Percentiles rank a stretch among this genome's conserved stretches.
These are phyloP conservation scores for Trametes polyzona DNA, from an alignment of 1,284 basidiomycete genomes.

Conservation along the genomic window DNA sequence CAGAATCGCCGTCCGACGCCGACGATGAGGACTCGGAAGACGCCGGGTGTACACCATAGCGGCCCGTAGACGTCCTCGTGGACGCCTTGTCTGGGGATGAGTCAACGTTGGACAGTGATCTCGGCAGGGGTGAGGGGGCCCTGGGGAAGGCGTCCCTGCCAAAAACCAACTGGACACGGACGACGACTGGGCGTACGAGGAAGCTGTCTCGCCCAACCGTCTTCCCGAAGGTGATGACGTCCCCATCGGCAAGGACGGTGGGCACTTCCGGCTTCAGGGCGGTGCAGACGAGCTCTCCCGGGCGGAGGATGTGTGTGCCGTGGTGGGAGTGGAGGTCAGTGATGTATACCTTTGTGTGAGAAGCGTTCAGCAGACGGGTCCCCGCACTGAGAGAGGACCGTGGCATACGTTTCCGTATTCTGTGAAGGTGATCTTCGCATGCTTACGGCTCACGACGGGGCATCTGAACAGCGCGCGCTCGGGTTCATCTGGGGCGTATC, in stretches of 20 bases:
- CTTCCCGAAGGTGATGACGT: slow-evolving; percentile 74
- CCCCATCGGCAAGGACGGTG: slow-evolving; percentile 59
- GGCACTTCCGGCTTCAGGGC: slow-evolving; percentile 51
- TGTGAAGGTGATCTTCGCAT: slow-evolving; percentile 67
- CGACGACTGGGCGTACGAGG: slow-evolving; percentile 62
- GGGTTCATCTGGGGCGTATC: slow-evolving; percentile 33
- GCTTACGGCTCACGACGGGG: slow-evolving; percentile 66
- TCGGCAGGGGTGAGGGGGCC: slow-evolving; percentile 21
- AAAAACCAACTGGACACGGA: slow-evolving; percentile 57
- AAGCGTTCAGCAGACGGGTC: slow-evolving; percentile 8
- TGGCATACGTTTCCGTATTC: slow-evolving; percentile 58
- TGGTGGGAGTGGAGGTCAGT: slow-evolving; percentile 65
- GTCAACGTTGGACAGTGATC: slow-evolving; percentile 6
- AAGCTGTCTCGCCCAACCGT: slow-evolving; percentile 61
- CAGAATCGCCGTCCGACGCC: slow-evolving; percentile 52
- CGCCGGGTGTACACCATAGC: slow-evolving; percentile 57
- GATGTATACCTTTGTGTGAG: slow-evolving; percentile 49
- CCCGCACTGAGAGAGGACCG: slow-evolving; percentile 14
- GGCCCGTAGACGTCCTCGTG: slow-evolving; percentile 39
- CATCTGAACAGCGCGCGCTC: slow-evolving; percentile 59
- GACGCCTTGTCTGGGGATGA: slow-evolving; percentile 15
- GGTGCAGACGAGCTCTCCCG: slow-evolving; percentile 47
- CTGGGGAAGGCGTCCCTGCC: slow-evolving; percentile 26
- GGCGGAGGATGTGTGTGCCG: slow-evolving; percentile 59
- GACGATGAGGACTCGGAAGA: slow-evolving; percentile 42